A percentile compares a stretch with the other conserved stretches of the same genome.
Conservation (phyloP, 441 rosid genomes). For the Sinapis alba region DNA sequence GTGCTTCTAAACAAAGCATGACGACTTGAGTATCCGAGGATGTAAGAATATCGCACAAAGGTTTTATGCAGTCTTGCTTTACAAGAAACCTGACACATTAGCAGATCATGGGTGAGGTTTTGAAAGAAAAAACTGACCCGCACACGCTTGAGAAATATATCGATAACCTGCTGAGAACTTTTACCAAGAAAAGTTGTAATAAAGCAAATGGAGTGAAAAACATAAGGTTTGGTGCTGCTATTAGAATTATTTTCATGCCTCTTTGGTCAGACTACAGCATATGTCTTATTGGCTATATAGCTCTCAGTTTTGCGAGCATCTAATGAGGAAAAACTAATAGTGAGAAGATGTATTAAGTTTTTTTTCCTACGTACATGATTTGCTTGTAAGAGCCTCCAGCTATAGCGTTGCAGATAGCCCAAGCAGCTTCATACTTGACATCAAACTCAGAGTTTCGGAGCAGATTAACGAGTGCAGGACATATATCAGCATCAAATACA, state of each 20-base stretch:
- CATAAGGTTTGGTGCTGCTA: slow-evolving; percentile 1
- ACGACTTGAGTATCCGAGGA: slow-evolving; percentile 60
- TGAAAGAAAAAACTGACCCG: slow-evolving; percentile 13
- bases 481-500: slow-evolving; percentile 55
- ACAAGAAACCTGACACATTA: slow-evolving; percentile 53
- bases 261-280: slow-evolving; percentile 15
- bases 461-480: slow-evolving; percentile 48
- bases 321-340: neutral
- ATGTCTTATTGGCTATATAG: neutral
- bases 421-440: slow-evolving; percentile 69
- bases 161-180: neutral
- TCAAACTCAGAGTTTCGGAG: slow-evolving; percentile 57
- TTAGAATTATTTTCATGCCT: neutral
- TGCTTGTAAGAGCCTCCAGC: slow-evolving; percentile 62
- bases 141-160: neutral
- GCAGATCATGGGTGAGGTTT: neutral
- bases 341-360: neutral
- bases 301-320: neutral
- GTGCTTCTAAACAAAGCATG: slow-evolving; percentile 59
- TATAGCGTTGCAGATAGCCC: slow-evolving; percentile 68
- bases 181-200: slow-evolving; percentile 21
- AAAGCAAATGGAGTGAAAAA: slow-evolving; percentile 5
- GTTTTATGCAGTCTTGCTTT: slow-evolving; percentile 60
- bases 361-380: slow-evolving; percentile 46
- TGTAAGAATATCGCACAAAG: slow-evolving; percentile 59